phyloP scores from a whole-genome alignment of 768 basidiomycete species.

The Hypholoma sublateritium region DNA sequence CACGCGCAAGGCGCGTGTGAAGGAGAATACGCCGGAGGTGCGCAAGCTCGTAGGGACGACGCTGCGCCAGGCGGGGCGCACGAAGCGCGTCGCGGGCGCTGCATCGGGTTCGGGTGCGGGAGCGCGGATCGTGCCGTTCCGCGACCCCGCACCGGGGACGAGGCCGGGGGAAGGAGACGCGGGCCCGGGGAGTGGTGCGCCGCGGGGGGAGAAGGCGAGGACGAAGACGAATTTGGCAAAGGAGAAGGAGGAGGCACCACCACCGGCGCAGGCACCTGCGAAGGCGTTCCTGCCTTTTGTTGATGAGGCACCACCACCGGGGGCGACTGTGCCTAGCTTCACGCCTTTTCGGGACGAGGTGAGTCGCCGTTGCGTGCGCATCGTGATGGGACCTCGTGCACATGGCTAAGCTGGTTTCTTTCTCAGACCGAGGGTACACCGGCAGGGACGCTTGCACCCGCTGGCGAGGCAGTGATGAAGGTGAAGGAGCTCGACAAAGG shows the following conservation, averaged over 20 bases:
- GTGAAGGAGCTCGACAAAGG: constrained; percentile 49
- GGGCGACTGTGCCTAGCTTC: constrained; percentile 56
- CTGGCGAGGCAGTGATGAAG: constrained; percentile 67
- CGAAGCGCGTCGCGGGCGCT: constrained; percentile 50
- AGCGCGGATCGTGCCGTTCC: constrained; percentile 64
- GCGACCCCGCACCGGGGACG: constrained; percentile 56
- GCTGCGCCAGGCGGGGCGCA: constrained; percentile 58
- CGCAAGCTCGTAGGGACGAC: constrained; percentile 69
- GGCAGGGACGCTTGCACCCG: constrained; percentile 30
- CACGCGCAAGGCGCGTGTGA: constrained; percentile 74
- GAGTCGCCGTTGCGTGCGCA: constrained; percentile 21
- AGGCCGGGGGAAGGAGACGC: too few species aligned
- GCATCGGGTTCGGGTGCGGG: constrained; percentile 28
- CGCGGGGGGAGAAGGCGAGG: too few species aligned
- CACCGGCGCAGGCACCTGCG: background rate
- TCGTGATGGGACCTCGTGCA: background rate
- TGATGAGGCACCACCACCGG: constrained; percentile 27
- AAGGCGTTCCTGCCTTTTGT: background rate
- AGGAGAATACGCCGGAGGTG: constrained; percentile 74
- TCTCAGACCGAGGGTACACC: constrained; percentile 24
- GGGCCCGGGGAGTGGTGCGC: too few species aligned
- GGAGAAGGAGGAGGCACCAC: too few species aligned
- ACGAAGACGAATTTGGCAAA: too few species aligned
- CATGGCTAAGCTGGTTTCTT: background rate
- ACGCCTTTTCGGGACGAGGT: constrained; percentile 77